phyloP scores from a whole-genome alignment of 2,329 filamentous ascomycete genomes.

The Fusarium sp. region DNA sequence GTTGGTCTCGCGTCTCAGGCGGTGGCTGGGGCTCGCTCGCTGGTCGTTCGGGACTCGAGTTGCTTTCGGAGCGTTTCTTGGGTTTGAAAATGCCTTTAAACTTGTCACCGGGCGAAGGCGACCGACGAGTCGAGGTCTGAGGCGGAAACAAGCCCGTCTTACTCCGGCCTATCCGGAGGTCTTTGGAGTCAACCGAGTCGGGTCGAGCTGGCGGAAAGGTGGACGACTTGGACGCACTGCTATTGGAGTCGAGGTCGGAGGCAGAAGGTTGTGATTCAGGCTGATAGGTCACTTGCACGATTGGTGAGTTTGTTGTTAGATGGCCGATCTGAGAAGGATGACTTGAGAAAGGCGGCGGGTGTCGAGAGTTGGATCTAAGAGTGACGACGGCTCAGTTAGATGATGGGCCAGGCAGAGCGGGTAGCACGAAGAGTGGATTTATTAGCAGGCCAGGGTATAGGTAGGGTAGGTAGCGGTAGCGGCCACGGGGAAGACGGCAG shows the following conservation, averaged over 20 bases:
- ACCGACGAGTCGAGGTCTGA: slow-evolving; percentile 62
- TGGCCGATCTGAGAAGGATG: slow-evolving; percentile 75
- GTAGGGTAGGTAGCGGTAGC: slow-evolving; percentile 16
- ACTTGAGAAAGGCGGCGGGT: slow-evolving; percentile 54
- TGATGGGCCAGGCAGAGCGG: slow-evolving; percentile 35
- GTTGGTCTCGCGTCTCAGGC: slow-evolving; percentile 32
- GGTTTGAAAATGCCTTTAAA: slow-evolving; percentile 72
- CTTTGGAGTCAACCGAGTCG: slow-evolving; percentile 42
- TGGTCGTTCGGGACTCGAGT: slow-evolving; percentile 39
- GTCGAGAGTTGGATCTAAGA: slow-evolving; percentile 45
- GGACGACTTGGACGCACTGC: slow-evolving; percentile 42
- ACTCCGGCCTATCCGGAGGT: slow-evolving; percentile 43
- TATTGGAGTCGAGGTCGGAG: slow-evolving; percentile 42
- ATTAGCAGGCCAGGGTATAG: neutral
- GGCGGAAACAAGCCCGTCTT: slow-evolving; percentile 44
- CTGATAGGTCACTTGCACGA: slow-evolving; percentile 68
- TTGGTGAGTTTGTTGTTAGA: slow-evolving; percentile 74
- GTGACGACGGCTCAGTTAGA: slow-evolving; percentile 42
- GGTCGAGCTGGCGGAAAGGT: slow-evolving; percentile 42
- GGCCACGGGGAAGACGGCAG: slow-evolving; percentile 27
- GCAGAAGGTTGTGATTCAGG: slow-evolving; percentile 36
- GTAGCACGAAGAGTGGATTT: slow-evolving; percentile 28
- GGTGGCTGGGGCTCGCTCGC: slow-evolving; percentile 35
- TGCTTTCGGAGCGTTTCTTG: slow-evolving; percentile 39
- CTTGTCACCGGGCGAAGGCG: slow-evolving; percentile 76